Evolutionary conservation across 495 filamentous ascomycete species (phyloP).

Genomic region (Penicillium antarcticum): DNA sequence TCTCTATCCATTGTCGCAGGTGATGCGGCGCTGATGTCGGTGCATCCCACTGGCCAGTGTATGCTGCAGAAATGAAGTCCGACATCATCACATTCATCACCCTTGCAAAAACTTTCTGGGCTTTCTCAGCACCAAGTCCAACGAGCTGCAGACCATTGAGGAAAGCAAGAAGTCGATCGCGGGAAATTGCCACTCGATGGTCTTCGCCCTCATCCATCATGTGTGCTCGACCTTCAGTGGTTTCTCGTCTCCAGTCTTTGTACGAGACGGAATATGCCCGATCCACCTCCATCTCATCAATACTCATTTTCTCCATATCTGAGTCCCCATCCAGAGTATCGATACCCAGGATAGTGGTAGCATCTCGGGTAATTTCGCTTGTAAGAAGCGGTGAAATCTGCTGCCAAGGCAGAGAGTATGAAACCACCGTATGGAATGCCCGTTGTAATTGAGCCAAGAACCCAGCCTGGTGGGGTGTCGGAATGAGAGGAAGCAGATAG

Average conservation of each 20-base stretch:
- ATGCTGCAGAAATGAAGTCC: constrained; percentile 59
- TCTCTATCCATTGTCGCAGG: constrained; percentile 68
- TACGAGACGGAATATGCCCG: constrained; percentile 38
- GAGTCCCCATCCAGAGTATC: constrained; percentile 26
- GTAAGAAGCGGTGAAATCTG: constrained; percentile 49
- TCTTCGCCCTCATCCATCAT: constrained; percentile 41
- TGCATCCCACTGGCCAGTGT: constrained; percentile 55
- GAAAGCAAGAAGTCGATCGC: constrained; percentile 52
- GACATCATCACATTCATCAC: constrained; percentile 69
- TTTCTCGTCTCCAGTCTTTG: constrained; percentile 32
- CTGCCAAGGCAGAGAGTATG: constrained; percentile 57
- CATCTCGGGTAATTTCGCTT: constrained; percentile 49
- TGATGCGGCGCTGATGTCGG: constrained; percentile 54
- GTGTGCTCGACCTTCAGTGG: constrained; percentile 19
- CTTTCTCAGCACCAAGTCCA: constrained; percentile 70
- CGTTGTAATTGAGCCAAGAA: constrained; percentile 50
- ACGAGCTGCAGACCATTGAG: constrained; percentile 63
- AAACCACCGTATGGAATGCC: constrained; percentile 63
- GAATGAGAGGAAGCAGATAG: constrained; percentile 34
- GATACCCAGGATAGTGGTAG: constrained; percentile 56
- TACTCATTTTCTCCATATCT: constrained; percentile 9
- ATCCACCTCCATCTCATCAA: constrained; percentile 40
- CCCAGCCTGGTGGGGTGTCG: constrained; percentile 24
- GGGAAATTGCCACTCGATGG: constrained; percentile 34
- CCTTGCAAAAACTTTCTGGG: constrained; percentile 72